These are phyloP conservation scores for Mallotus repandus DNA, from an alignment of 441 rosid species.

Conservation along the genomic window DNA sequence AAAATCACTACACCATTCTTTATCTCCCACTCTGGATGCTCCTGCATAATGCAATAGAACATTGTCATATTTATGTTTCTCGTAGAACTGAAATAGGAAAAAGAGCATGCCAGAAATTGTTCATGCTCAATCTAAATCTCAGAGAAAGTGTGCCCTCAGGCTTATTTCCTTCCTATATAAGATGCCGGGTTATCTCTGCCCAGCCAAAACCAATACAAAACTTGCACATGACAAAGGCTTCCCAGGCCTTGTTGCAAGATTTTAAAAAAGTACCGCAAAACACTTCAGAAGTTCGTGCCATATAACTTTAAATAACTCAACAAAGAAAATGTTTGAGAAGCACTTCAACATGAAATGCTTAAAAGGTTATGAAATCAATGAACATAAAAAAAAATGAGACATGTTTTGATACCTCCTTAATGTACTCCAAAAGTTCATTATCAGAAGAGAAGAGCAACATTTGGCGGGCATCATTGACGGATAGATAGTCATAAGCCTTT, in stretches of 20 bases:
- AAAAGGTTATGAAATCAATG: neutral
- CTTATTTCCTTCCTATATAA: neutral
- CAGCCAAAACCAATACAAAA: neutral
- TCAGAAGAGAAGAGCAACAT: constrained; percentile 82
- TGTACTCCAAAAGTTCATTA: constrained; percentile 63
- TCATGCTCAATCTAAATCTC: neutral
- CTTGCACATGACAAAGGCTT: neutral
- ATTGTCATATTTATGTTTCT: neutral
- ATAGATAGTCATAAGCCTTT: constrained; percentile 91
- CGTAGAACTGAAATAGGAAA: neutral
- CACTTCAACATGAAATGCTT: neutral
- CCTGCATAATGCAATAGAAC: constrained; percentile 40
- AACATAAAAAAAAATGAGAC: neutral
- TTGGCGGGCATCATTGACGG: constrained; percentile 62
- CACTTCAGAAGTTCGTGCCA: neutral
- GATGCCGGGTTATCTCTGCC: neutral
- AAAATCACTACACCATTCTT: constrained; percentile 66
- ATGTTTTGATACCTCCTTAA: constrained; percentile 54
- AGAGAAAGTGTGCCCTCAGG: neutral
- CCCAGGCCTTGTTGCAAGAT: neutral
- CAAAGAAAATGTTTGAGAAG: neutral
- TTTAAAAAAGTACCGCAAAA: neutral
- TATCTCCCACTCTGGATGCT: constrained; percentile 85
- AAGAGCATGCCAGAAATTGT: neutral
- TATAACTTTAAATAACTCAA: neutral